Base-by-base conservation (phyloP, 2,329 filamentous ascomycete species). In the Fusarium newnesense region DNA sequence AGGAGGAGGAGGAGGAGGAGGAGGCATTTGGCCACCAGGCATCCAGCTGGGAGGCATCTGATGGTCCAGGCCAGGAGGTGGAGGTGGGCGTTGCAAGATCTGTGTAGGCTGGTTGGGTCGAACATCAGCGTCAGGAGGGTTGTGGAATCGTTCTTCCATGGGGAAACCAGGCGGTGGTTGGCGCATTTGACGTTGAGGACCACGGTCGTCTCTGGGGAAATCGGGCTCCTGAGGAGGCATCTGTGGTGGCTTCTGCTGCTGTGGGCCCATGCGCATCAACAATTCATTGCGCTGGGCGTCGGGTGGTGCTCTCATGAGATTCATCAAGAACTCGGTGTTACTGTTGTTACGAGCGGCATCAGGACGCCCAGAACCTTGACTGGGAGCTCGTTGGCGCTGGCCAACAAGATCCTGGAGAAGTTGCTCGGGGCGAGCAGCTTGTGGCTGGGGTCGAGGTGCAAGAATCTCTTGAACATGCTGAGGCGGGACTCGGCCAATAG, bases 251-350 rank as follows among this genome's bases (percentile, higher is more conserved):
- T 78, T 78, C 49, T 76, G 76, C 40, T 87, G 86, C 73, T 88
- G 87, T 47, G 86, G 73, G 10, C 64, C 85, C 82, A 85, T 83
- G 63, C 87, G 84, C 80, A 89, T 84, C 58, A 88, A 79, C 53
- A 86, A 78, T 63, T 88, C 88, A 59, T 90, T 89, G 39, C 84
- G 83, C 43, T 86, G 86, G 10, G 83, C 80, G 34, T 90, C 87
- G 1, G 87, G 84, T 2, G 79, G 79, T 42, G 83, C 83, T 66
- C 87, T 86, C 93, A 97, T 96, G 36, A 97, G 87, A 69, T 91
- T 93, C 82, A 97, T 93, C 54, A 97, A 84, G 79, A 96, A 95
- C 73, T 97, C 93, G n/a, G 92, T 90, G 76, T 96, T 93, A 75
- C 87, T 89, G 79, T 88, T 91, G 79, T 84, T 87, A 53, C 83